Evolutionary conservation across 352 stramenopile genomes (phyloP).

Genomic region (Phytophthora fragariaefolia): DNA sequence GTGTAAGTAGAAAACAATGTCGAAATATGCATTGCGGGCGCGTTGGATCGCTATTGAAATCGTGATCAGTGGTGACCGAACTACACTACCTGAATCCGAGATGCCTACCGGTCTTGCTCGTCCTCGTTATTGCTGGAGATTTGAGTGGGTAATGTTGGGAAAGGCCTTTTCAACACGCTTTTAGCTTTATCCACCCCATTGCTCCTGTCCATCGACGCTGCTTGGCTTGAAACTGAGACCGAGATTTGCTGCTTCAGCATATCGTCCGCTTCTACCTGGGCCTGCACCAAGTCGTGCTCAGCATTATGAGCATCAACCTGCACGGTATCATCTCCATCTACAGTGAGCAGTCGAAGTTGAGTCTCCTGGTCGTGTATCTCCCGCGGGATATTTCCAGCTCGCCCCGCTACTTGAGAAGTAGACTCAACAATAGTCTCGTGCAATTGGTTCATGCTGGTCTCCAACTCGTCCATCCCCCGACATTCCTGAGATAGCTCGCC

Average conservation of each 20-base stretch:
- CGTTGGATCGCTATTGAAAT: conserved; percentile 1
- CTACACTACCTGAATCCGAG: conserved; percentile 1
- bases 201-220: neutral
- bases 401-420: conserved; percentile 37
- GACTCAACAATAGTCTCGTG: conserved; percentile 42
- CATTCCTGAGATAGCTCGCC: conserved; percentile 29
- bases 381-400: conserved; percentile 34
- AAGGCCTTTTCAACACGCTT: conserved; percentile 2
- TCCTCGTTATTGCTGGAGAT: conserved; percentile 35
- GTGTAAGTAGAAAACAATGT: conserved; percentile 25
- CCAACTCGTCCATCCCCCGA: conserved; percentile 34
- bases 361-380: conserved; percentile 48
- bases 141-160: neutral
- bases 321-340: conserved; percentile 55
- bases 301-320: conserved; percentile 46
- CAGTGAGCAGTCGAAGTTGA: conserved; percentile 48
- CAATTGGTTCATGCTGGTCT: conserved; percentile 38
- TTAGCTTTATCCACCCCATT: conserved; percentile 7
- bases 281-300: conserved; percentile 39
- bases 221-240: conserved; percentile 7
- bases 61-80: neutral
- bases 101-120: conserved; percentile 31
- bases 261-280: conserved; percentile 49
- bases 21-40: conserved; percentile 12
- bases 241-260: conserved; percentile 49